Conservation (phyloP, 2,329 filamentous ascomycete genomes). For the Stachybotrys chlorohalonatus region DNA sequence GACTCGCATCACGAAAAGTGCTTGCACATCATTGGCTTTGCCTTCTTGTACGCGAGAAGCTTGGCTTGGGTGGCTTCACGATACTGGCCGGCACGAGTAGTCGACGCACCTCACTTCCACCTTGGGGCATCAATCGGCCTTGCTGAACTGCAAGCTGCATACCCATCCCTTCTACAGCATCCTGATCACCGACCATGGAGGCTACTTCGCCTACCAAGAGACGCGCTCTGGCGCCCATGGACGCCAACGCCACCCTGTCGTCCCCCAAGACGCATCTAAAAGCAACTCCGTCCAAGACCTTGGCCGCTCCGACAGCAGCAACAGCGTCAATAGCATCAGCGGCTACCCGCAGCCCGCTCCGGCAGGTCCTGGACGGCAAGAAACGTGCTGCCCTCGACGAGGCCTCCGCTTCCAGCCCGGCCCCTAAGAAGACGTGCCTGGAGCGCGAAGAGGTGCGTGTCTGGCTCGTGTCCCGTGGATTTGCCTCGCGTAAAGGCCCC, state of each 20-base stretch:
- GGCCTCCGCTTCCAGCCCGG: conserved; percentile 9
- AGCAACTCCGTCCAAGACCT: conserved; percentile 1
- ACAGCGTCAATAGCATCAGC: not conserved
- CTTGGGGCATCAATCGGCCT: too few relatives aligned
- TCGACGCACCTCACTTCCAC: too few relatives aligned
- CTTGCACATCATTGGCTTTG: too few relatives aligned
- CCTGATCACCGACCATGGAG: conserved; percentile 10
- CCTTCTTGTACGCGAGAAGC: too few relatives aligned
- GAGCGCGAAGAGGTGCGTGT: conserved; percentile 19
- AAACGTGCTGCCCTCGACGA: conserved; percentile 15
- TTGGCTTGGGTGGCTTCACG: too few relatives aligned
- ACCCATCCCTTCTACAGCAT: not conserved
- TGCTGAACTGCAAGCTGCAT: not conserved
- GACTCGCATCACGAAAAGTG: too few relatives aligned
- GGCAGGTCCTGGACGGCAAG: conserved; percentile 11
- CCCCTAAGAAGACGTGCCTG: conserved; percentile 23
- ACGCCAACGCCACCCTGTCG: conserved; percentile 32
- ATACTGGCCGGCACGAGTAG: too few relatives aligned
- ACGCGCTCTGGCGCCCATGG: conserved; percentile 38
- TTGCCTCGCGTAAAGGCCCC: not conserved
- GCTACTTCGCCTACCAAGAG: conserved; percentile 31
- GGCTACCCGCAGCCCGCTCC: not conserved
- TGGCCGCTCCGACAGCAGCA: conserved; percentile 1
- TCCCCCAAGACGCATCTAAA: conserved; percentile 12
- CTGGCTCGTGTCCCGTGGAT: not conserved